Percentiles rank a stretch among this genome's conserved stretches.
Conservation (phyloP, 495 filamentous ascomycete species). For the Schizothecium vesticola region DNA sequence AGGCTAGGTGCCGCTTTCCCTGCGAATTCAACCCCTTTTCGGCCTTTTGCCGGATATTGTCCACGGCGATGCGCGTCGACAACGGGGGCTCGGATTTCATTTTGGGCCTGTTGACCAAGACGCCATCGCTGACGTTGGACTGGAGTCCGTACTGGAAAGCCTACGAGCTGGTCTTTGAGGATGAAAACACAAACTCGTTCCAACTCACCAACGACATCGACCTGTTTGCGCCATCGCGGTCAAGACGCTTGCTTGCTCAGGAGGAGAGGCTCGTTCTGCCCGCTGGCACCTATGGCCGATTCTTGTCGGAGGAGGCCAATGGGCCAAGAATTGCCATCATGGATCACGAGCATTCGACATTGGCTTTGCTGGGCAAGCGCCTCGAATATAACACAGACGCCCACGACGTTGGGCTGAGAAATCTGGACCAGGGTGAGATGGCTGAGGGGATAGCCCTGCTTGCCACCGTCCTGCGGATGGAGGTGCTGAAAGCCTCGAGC, state of each 20-base stretch:
- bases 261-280: constrained; percentile 50
- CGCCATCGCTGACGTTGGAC: constrained; percentile 66
- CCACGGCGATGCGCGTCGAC: constrained; percentile 35
- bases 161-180: constrained; percentile 72
- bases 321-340: constrained; percentile 50
- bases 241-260: constrained; percentile 23
- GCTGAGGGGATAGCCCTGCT: constrained; percentile 39
- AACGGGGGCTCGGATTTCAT: constrained; percentile 48
- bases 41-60: constrained; percentile 37
- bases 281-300: constrained; percentile 61
- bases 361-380: constrained; percentile 71
- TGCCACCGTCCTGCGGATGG: constrained; percentile 38
- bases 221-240: constrained; percentile 43
- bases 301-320: constrained; percentile 49
- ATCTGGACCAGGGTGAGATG: constrained; percentile 31
- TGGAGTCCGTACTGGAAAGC: constrained; percentile 48
- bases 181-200: constrained; percentile 72
- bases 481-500: constrained; percentile 25
- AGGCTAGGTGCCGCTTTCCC: constrained; percentile 71
- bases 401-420: constrained; percentile 29
- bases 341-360: constrained; percentile 67
- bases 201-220: constrained; percentile 47
- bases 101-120: constrained; percentile 52
- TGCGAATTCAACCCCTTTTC: constrained; percentile 82
- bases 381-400: constrained; percentile 49